Percentiles rank a stretch among this genome's conserved stretches.
phyloP scores from a whole-genome alignment of 176 grass and related monocot genomes.

The Aegilops bicornis region DNA sequence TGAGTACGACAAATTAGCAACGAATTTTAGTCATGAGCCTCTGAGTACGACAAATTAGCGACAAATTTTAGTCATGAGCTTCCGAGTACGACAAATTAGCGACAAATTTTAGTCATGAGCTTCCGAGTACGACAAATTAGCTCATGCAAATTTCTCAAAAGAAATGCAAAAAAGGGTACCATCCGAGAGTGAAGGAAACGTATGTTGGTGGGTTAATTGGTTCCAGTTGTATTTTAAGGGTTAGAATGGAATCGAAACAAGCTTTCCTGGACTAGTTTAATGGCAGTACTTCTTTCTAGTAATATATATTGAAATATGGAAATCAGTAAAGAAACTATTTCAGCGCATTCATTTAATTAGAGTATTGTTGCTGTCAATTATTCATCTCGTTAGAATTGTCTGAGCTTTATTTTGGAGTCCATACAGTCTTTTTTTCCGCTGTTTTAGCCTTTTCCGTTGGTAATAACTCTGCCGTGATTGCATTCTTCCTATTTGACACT shows the following conservation, averaged over 20 bases:
- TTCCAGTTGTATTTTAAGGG: neutral
- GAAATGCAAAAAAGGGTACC: neutral
- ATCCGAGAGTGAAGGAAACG: neutral
- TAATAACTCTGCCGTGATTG: neutral
- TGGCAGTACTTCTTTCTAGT: neutral
- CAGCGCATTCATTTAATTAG: neutral
- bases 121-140: neutral
- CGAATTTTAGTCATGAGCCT: neutral
- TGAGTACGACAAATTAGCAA: neutral
- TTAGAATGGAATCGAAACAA: neutral
- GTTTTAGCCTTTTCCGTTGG: neutral
- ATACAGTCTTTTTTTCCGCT: neutral
- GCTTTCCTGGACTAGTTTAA: neutral
- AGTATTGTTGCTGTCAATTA: neutral
- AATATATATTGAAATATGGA: conserved; percentile 15
- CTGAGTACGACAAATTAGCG: neutral
- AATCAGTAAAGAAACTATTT: neutral
- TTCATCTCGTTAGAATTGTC: conserved; percentile 8
- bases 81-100: no score
- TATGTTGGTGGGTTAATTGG: neutral
- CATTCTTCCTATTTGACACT: neutral
- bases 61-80: no score
- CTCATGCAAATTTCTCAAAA: neutral
- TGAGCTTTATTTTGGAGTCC: neutral
- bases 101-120: neutral